Base-by-base conservation (phyloP, 805 yeast species). In the Candida sanyiensis region DNA sequence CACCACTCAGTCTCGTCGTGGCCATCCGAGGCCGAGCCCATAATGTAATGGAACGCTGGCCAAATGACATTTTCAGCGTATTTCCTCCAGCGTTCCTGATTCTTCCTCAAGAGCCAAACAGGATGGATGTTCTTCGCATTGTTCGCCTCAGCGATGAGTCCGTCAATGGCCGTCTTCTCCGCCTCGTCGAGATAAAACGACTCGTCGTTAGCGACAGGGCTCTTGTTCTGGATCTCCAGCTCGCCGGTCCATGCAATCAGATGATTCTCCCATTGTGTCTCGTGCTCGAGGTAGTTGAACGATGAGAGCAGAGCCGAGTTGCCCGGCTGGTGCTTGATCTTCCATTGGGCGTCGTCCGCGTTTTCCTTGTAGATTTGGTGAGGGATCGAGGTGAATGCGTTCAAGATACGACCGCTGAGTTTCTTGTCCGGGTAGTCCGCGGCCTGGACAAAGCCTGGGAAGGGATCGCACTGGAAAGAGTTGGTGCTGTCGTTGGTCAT, bases 171-270 rank as follows among this genome's bases (percentile, higher is more conserved):
- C 13, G 61, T 46, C 55, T 81, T 81, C 46, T 82, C 86, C 2
- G 62, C 64, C 5, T 70, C 73, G 48, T 70, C 67, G 48, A 76
- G 62, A 54, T 76, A 80, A 47, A 77, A 64, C 0, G 87, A 83
- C 48, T 83, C 89, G 26, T 69, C 77, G 7, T 21, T 31, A 7
- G 37, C 20, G 6, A 32, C 13, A 9, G 39, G 35, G 10, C 32
- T 40, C 35, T 44, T 48, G 40, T 44, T 45, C 19, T 44, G 33
- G 28, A 48, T 49, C 28, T 42, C 46, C 44, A 93, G 67, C 59
- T 88, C 97, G 33, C 98, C 98, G 0, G 97, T 84, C 98, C 98
- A 93, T 1, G 87, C 97, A 37, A 93, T 78, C 36, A 86, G 63
- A 48, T 87, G 85, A 33, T 89, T 80, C 45, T 88, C 95, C 93